Conservation (phyloP, 2,329 filamentous ascomycete species). For the Thelonectria olida region DNA sequence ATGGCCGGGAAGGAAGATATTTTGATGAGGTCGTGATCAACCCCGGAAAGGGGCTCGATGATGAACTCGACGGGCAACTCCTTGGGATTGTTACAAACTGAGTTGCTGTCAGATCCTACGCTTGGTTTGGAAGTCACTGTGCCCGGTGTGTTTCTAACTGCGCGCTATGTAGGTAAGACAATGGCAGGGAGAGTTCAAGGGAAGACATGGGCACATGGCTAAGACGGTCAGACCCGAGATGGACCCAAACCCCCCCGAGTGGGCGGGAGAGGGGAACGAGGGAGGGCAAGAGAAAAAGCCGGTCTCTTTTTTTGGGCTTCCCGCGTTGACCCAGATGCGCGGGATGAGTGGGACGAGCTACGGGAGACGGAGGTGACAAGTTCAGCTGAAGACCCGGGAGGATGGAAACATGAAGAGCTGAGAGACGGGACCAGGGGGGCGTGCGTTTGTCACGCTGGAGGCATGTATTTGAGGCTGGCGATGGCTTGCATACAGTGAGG, state of each 20-base stretch:
- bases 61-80: too few species aligned
- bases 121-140: background rate
- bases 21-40: background rate
- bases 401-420: slow-evolving; percentile 13
- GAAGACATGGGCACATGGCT: background rate
- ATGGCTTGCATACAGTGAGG: slow-evolving; percentile 18
- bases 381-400: slow-evolving; percentile 19
- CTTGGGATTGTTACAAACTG: too few species aligned
- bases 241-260: background rate
- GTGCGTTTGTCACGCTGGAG: background rate
- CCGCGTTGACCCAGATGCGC: slow-evolving; percentile 14
- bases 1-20: background rate
- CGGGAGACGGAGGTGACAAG: background rate
- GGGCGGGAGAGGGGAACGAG: background rate
- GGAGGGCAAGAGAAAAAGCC: background rate
- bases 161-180: background rate
- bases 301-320: background rate
- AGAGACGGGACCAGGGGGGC: background rate
- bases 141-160: background rate
- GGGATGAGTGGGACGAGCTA: slow-evolving; percentile 10
- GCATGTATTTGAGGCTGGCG: background rate
- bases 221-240: background rate
- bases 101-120: background rate
- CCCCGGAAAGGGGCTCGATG: background rate
- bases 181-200: too few species aligned